Conservation (phyloP, 495 filamentous ascomycete species). For the Stereocaulon alpinum region DNA sequence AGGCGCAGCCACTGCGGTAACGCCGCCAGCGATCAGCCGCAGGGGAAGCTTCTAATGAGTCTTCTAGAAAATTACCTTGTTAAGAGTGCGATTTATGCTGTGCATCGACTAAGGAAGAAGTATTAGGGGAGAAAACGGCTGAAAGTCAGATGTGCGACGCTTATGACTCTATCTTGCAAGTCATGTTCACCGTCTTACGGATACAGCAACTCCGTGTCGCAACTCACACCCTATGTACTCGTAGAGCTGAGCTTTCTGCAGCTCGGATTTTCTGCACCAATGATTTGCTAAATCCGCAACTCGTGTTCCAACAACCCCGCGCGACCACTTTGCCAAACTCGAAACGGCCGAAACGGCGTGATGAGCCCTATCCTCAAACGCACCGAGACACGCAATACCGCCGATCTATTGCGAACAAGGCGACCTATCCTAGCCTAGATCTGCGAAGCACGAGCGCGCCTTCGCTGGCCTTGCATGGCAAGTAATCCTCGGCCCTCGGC, state of each 20-base stretch:
- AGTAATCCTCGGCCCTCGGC: neutral
- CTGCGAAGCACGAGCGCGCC: neutral
- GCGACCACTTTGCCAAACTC: neutral
- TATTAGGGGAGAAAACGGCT: neutral
- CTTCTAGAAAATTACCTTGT: slow-evolving; percentile 10
- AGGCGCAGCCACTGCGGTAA: slow-evolving; percentile 1
- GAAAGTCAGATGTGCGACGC: neutral
- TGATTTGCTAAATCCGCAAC: neutral
- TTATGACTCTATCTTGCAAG: neutral
- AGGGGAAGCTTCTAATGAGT: neutral
- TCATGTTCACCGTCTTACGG: neutral
- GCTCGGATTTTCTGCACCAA: neutral
- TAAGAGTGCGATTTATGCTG: neutral
- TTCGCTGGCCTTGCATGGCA: neutral
- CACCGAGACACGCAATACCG: neutral
- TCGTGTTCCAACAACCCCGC: neutral
- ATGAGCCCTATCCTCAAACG: neutral
- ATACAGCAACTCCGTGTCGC: slow-evolving; percentile 1
- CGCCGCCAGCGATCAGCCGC: neutral
- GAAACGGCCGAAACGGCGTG: neutral
- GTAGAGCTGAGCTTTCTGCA: neutral
- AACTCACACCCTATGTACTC: neutral
- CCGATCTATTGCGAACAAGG: slow-evolving; percentile 2
- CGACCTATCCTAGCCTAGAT: neutral
- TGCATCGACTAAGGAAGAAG: neutral